phyloP scores from a whole-genome alignment of 164 flowering plant species.

The Hamamelis virginiana region DNA sequence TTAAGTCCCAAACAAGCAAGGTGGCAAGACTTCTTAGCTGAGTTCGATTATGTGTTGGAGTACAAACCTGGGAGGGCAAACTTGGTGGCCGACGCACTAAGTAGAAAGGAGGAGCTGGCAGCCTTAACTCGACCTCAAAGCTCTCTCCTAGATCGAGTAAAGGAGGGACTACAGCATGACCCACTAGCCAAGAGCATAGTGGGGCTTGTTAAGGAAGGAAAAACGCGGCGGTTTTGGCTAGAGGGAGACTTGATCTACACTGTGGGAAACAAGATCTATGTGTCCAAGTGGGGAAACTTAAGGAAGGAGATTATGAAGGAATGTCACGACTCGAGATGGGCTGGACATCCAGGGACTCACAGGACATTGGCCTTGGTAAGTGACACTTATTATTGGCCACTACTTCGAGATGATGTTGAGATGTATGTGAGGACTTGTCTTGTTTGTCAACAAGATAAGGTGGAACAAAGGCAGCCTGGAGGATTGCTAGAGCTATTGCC shows the following conservation, averaged over 20 bases:
- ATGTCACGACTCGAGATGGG: neutral
- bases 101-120: neutral
- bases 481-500: conserved; percentile 1
- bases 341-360: neutral
- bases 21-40: conserved; percentile 10
- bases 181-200: neutral
- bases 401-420: neutral
- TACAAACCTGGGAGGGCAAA: neutral
- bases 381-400: neutral
- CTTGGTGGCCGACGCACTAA: conserved; percentile 6
- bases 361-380: neutral
- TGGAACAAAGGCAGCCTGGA: neutral
- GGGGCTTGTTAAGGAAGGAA: neutral
- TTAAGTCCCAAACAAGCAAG: conserved; percentile 7
- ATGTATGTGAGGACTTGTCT: neutral
- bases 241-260: neutral
- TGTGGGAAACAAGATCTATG: neutral
- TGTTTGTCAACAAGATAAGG: conserved; percentile 6
- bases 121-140: too few species aligned
- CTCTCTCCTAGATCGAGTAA: neutral
- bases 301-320: neutral
- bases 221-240: neutral
- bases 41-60: conserved; percentile 3
- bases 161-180: neutral
- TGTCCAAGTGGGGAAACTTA: neutral